These are phyloP conservation scores for Drechslerella dactyloides DNA, from an alignment of 2,329 filamentous ascomycete species.

Conservation along the genomic window DNA sequence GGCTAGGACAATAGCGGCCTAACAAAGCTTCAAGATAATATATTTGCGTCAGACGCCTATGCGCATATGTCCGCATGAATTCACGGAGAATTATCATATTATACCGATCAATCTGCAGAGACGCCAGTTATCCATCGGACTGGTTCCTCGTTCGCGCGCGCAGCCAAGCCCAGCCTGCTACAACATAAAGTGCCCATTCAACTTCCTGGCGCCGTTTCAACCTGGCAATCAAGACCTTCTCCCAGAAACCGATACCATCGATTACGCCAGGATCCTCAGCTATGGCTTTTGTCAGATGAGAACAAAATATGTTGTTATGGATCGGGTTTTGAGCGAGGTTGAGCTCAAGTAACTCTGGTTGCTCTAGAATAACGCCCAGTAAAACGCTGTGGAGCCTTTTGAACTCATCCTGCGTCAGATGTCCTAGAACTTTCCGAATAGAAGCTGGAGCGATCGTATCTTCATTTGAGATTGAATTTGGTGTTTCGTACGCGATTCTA, in stretches of 20 bases:
- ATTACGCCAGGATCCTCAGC: slow-evolving; percentile 16
- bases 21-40: too few relatives aligned
- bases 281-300: not conserved
- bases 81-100: too few relatives aligned
- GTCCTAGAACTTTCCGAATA: not conserved
- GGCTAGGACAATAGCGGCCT: too few relatives aligned
- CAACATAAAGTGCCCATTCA: slow-evolving; percentile 18
- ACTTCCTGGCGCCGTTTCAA: slow-evolving; percentile 8
- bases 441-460: not conserved
- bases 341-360: slow-evolving; percentile 1
- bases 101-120: too few relatives aligned
- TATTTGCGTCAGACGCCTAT: too few relatives aligned
- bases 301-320: slow-evolving; percentile 12
- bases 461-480: not conserved
- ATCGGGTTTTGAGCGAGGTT: slow-evolving; percentile 3
- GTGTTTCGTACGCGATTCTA: not conserved
- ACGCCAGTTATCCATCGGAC: too few relatives aligned
- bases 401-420: not conserved
- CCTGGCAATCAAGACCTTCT: slow-evolving; percentile 13
- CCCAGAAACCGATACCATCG: slow-evolving; percentile 19
- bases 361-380: not conserved
- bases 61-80: too few relatives aligned
- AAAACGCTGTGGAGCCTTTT: slow-evolving; percentile 3
- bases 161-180: slow-evolving; percentile 11
- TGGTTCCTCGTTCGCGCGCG: not conserved